Evolutionary conservation across 495 filamentous ascomycete genomes (phyloP).

Genomic region (Astrocystis sublimbata): DNA sequence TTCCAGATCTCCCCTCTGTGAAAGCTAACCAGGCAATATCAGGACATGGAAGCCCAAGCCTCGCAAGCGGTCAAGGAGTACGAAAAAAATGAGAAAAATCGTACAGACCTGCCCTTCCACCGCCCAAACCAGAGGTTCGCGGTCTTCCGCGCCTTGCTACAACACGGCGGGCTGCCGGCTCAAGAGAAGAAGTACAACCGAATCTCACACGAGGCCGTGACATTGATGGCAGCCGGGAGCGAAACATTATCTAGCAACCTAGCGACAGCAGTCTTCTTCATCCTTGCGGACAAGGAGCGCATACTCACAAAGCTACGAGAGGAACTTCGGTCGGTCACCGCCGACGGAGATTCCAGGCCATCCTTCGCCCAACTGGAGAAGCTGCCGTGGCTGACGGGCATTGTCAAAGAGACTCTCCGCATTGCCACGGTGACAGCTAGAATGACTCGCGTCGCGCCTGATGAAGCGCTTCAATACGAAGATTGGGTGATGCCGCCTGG

Average conservation of each 20-base stretch:
- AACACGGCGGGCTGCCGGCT: background rate
- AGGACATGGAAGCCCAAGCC: slow-evolving; percentile 17
- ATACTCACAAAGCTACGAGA: slow-evolving; percentile 1
- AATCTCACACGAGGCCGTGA: slow-evolving; percentile 13
- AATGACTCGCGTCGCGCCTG: slow-evolving; percentile 7
- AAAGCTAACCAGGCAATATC: background rate
- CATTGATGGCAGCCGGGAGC: slow-evolving; percentile 4
- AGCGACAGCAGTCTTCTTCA: slow-evolving; percentile 1
- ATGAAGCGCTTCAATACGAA: slow-evolving; percentile 6
- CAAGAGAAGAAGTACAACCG: background rate
- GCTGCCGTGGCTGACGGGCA: slow-evolving; percentile 11
- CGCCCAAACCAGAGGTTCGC: background rate
- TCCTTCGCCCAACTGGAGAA: slow-evolving; percentile 5
- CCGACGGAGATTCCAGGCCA: background rate
- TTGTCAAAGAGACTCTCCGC: slow-evolving; percentile 8
- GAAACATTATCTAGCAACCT: background rate
- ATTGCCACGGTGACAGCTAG: slow-evolving; percentile 2
- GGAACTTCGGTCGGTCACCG: background rate
- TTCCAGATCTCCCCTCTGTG: no score
- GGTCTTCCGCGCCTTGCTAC: slow-evolving; percentile 1
- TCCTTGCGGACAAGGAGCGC: background rate
- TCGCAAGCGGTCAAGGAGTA: background rate
- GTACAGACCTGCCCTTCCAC: background rate
- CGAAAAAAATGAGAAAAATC: background rate
- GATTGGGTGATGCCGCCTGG: slow-evolving; percentile 17